Evolutionary conservation across 306 rosid genomes (phyloP).

Genomic region (Cyclanthera cordifolia): DNA sequence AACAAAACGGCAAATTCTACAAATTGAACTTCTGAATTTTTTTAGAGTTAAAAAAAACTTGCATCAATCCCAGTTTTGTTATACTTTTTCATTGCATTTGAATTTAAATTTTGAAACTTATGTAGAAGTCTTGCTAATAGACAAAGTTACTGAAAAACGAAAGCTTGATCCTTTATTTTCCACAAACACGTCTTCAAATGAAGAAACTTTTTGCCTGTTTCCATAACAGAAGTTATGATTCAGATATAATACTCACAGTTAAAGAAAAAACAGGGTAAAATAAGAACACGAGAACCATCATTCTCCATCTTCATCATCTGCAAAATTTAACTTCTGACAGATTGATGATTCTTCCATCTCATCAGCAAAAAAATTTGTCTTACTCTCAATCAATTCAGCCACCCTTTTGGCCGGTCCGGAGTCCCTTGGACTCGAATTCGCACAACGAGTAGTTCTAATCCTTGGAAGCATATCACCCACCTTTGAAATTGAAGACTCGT

Average conservation of each 20-base stretch:
- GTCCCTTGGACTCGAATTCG: conserved; percentile 46
- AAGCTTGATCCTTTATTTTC: neutral
- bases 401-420: conserved; percentile 79
- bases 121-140: neutral
- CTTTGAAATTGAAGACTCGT: neutral
- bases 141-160: neutral
- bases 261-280: neutral
- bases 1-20: neutral
- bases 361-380: conserved; percentile 27
- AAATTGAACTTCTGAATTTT: neutral
- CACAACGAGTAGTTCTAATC: conserved; percentile 30
- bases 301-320: conserved; percentile 20
- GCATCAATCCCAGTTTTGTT: neutral
- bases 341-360: conserved; percentile 23
- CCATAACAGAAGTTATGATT: conserved; percentile 14
- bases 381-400: conserved; percentile 45
- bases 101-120: neutral
- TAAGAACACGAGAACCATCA: neutral
- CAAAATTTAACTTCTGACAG: conserved; percentile 51
- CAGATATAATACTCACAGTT: neutral
- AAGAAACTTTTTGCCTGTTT: neutral
- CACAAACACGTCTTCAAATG: conserved; percentile 3
- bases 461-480: conserved; percentile 39
- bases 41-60: neutral
- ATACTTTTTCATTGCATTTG: neutral